Base-by-base conservation (phyloP, 2,329 filamentous ascomycete species). In the Huntiella moniliformis region DNA sequence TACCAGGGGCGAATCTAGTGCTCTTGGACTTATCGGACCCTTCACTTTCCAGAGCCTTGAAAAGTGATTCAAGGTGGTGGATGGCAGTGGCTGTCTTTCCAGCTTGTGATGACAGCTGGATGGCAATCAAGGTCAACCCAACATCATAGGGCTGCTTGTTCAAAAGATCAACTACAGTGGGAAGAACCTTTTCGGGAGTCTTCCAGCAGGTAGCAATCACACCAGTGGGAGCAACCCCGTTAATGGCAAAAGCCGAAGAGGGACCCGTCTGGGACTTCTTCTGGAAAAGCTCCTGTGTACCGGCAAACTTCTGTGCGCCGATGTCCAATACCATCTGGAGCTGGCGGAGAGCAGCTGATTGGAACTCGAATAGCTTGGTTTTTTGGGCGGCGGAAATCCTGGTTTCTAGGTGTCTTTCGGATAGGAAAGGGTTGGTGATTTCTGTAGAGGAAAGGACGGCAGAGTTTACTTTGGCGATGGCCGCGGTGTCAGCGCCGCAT, bases 1-100 rank as follows among this genome's bases (percentile, higher is more conserved):
- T 67, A 2, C 88, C 88, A 0, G 91, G 88, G 18, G 84, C 79
- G 59, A 79, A 91, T 8, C 87, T 79, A 18, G 81, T 73, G 53
- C 86, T 77, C 47, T 75, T 67, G 48, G 79, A 68, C 12, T 71
- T 66, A 1, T 66, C 63, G 4, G 59, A 67, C 3, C 73, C 74
- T 41, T 73, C 62, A 8, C 6, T 16, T 54, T 88, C 82, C 1
- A 94, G 68, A 7, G 72, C 72, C 51, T 71, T 71, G 46, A 94
- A 71, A 57, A 91, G 87, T 1, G 71, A 65, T 57, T 93, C 81
- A 2, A 95, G 66, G 4, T 84, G 67, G n/a, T 70, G 66, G 33
- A 86, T 73, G 4, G 88, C 88, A 3, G 80, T 77, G 28, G 73
- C 78, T 22, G 74, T 69, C 56, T 88, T 85, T 40, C 78, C 74